Evolutionary conservation across 1,284 basidiomycete genomes (phyloP), one percentile per base, ranked within the genome.

Genomic region (Leccinum pachyderme): DNA sequence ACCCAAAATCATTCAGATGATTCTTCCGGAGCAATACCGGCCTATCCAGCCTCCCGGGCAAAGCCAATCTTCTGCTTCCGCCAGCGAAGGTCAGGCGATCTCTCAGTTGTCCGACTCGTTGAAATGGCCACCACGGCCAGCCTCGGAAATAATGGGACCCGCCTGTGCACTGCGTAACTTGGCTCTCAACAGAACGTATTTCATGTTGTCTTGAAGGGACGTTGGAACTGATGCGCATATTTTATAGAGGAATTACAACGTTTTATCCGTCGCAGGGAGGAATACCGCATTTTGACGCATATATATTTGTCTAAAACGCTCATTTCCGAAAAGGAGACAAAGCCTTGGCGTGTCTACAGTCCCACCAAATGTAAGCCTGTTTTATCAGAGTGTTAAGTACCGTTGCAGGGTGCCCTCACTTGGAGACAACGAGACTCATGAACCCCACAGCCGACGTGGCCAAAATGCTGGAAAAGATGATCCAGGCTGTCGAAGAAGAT

Each of bases 121-220:
- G 2, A 29, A 44, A 3, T 8, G 5, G 18, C 35, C 7, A 1
- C 11, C 44, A 11, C 47, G 2, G 9, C 54, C 54, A 15, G 45
- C 65, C 22, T 65, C 67, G 2, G 43, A 43, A 56, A 66, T 65
- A 55, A 7, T 69, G 45, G 64, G 66, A 27, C 66, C 61, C 5
- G 35, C n/a, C 2, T 37, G 35, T n/a, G 35, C 2, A 18, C n/a
- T 37, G 35, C 35, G 35, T 18, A 18, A 18, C 1, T 7, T 37
- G 9, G 35, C 35, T 11, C 35, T 37, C n/a, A 37, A 37, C n/a
- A 37, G 9, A 18, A 18, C 2, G 35, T 37, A 11, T 37, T 37
- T 37, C 35, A 0, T 18, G 9, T 37, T 18, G 35, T 18, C 9
- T 37, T 3, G 35, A 18, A 18, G 35, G 5, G n/a, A 18, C n/a